Base-by-base conservation (phyloP, 352 stramenopile genomes). In the Phytophthora cactorum region DNA sequence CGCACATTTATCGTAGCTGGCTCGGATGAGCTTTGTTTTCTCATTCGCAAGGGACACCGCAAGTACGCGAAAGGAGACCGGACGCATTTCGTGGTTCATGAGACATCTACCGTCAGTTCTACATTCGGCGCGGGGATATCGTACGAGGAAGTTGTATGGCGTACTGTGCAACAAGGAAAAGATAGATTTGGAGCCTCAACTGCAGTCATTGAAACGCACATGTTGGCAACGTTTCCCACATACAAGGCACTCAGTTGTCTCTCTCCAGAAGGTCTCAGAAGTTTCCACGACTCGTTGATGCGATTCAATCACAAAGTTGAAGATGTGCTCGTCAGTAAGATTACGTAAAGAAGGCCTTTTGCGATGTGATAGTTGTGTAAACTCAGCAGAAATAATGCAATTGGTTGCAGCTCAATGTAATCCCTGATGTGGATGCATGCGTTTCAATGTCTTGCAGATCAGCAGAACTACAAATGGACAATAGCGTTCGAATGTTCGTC, bases 231-330 rank as follows among this genome's bases (percentile, higher is more conserved):
- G 17, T 74, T 69, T 50, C 59, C 66, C 22, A 46, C 59, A 1
- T 74, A 66, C 25, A 61, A 51, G 9, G 36, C 32, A 15, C 39
- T 64, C 2, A 36, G 8, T n/a, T 65, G 53, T 34, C 38, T 74
- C 7, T 50, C 60, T 29, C 46, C 39, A 11, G 46, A 69, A 29
- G 27, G 39, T 27, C 38, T 74, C 1, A 59, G 39, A 32, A 29
- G 28, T 32, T 74, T 67, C 12, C 52, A 63, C 25, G 43, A 58
- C 9, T 60, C 59, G 7, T 44, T 61, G 28, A 62, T 45, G 53
- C 46, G 46, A 22, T 74, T 74, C 38, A 74, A 69, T 31, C 47
- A 69, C 22, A 54, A 32, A 39, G 25, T 66, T 52, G 66, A 74
- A 53, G 66, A 74, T 25, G 22, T 58, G 41, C 45, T 74, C 11